Percentiles rank a stretch among this genome's conserved stretches.
These are phyloP conservation scores for Penicillium sp. DNA, from an alignment of 2,329 filamentous ascomycete genomes.

Conservation along the genomic window DNA sequence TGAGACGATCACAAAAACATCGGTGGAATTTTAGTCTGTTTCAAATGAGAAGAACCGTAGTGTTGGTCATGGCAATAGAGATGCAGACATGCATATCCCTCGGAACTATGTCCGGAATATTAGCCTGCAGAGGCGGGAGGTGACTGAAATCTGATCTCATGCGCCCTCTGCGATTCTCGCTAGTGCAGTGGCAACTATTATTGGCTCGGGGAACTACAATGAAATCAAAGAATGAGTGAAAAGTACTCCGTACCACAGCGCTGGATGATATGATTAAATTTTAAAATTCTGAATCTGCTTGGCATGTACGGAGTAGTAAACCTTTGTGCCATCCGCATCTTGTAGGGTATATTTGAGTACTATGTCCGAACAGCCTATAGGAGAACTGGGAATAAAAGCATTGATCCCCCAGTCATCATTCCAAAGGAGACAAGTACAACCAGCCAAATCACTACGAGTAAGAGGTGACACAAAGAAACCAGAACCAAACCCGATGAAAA, in stretches of 20 bases:
- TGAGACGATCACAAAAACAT: not conserved
- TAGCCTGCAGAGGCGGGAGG: not conserved
- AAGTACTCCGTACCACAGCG: not conserved
- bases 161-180: not conserved
- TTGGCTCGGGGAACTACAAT: not conserved
- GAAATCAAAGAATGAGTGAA: not conserved
- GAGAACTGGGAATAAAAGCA: not conserved
- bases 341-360: not conserved
- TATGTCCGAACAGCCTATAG: not conserved
- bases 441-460: not conserved
- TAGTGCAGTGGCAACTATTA: slow-evolving; percentile 4
- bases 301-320: not conserved
- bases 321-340: not conserved
- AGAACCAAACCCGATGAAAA: not conserved
- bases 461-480: not conserved
- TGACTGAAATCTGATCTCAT: slow-evolving; percentile 8
- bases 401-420: not conserved
- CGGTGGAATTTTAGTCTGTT: not conserved
- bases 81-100: not conserved
- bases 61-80: not conserved
- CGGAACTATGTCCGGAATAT: not conserved
- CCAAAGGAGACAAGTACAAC: not conserved
- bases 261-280: not conserved
- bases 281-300: not conserved
- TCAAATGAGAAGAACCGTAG: not conserved